Evolutionary conservation across 306 rosid species (phyloP).

Genomic region (Cercis canadensis): DNA sequence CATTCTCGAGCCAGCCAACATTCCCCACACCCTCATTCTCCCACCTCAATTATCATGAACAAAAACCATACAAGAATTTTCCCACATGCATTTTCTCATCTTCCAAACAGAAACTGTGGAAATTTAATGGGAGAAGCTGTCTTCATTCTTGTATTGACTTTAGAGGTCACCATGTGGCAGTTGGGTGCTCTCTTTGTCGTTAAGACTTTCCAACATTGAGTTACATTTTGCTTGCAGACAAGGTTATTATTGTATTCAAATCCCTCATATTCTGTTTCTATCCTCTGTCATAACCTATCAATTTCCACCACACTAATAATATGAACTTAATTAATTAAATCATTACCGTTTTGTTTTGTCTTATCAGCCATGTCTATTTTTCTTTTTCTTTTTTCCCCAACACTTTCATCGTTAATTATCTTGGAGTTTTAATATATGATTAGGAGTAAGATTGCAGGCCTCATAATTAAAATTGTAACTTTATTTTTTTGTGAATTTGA

Average conservation of each 20-base stretch:
- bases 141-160: constrained; percentile 44
- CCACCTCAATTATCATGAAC: constrained; percentile 7
- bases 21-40: constrained; percentile 58
- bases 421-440: neutral
- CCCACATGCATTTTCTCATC: constrained; percentile 21
- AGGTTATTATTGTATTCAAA: constrained; percentile 29
- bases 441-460: neutral
- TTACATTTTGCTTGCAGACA: constrained; percentile 46
- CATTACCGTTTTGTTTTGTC: neutral
- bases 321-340: neutral
- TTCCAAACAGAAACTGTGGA: constrained; percentile 13
- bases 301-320: constrained; percentile 1
- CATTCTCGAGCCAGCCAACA: constrained; percentile 46
- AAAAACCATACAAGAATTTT: neutral
- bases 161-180: constrained; percentile 38
- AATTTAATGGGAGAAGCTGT: neutral
- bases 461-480: no score
- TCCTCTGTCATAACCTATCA: neutral
- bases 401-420: neutral
- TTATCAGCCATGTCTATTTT: neutral
- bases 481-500: no score
- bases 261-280: neutral
- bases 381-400: neutral
- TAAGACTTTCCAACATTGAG: constrained; percentile 58
- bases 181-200: constrained; percentile 57